Evolutionary conservation across 2,329 filamentous ascomycete species (phyloP).

Genomic region (Fusarium luffae): DNA sequence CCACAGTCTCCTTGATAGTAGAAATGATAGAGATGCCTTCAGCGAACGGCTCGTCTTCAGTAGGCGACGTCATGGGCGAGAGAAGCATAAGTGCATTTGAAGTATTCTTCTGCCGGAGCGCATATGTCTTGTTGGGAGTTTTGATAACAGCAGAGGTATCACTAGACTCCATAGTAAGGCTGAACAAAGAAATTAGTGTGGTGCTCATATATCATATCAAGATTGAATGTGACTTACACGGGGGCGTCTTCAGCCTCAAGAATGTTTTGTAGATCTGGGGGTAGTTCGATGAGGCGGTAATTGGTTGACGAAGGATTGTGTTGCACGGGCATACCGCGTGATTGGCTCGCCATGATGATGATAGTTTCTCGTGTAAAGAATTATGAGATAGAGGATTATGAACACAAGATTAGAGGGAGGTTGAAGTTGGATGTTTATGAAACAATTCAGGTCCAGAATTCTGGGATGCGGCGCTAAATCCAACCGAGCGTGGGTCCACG

Average conservation of each 20-base stretch:
- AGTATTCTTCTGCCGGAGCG: conserved; percentile 73
- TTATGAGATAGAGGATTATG: background rate
- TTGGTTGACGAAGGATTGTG: conserved; percentile 61
- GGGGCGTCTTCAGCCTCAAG: conserved; percentile 66
- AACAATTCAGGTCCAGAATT: background rate
- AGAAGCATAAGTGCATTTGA: conserved; percentile 73
- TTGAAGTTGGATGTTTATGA: background rate
- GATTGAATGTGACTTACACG: conserved; percentile 55
- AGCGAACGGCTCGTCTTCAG: conserved; percentile 35
- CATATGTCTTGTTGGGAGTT: conserved; percentile 64
- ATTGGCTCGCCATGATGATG: conserved; percentile 59
- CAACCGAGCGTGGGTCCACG: conserved; percentile 15
- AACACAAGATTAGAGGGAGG: background rate
- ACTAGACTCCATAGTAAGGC: conserved; percentile 62
- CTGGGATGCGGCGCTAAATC: conserved; percentile 8
- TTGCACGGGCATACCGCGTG: conserved; percentile 61
- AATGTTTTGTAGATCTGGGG: conserved; percentile 65
- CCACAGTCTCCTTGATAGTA: conserved; percentile 71
- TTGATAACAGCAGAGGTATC: conserved; percentile 63
- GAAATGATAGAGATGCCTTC: conserved; percentile 61
- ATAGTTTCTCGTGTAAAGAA: background rate
- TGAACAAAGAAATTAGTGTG: conserved; percentile 39
- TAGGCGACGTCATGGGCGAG: conserved; percentile 15
- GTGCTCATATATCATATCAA: background rate
- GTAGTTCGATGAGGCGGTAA: conserved; percentile 72